Evolutionary conservation across 2,329 filamentous ascomycete species (phyloP).

Genomic region (Fusarium dimerum): DNA sequence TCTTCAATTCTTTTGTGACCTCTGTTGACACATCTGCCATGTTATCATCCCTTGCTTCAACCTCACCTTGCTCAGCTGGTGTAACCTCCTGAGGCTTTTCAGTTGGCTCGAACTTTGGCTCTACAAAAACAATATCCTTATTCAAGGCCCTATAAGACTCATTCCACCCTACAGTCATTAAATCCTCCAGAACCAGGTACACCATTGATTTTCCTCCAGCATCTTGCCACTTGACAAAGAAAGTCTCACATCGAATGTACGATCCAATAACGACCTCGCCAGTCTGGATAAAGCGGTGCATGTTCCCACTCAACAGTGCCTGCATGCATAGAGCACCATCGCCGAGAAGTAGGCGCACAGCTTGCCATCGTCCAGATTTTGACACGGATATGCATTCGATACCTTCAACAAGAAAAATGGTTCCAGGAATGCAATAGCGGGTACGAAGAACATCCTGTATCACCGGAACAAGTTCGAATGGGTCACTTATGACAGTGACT

Average conservation of each 20-base stretch:
- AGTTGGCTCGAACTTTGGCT: neutral
- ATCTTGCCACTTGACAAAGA: constrained; percentile 36
- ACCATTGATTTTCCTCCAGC: constrained; percentile 33
- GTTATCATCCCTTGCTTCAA: neutral
- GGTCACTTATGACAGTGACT: constrained; percentile 25
- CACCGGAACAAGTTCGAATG: constrained; percentile 38
- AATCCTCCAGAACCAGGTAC: constrained; percentile 47
- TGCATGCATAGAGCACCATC: constrained; percentile 58
- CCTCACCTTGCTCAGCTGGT: neutral
- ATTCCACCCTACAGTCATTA: constrained; percentile 51
- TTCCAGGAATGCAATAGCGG: constrained; percentile 47
- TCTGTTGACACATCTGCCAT: neutral
- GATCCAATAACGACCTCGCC: constrained; percentile 49
- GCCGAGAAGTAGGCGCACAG: constrained; percentile 50
- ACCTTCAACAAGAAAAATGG: constrained; percentile 52
- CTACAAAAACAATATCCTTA: constrained; percentile 2
- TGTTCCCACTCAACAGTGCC: constrained; percentile 46
- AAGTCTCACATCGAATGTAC: constrained; percentile 49
- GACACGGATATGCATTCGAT: constrained; percentile 42
- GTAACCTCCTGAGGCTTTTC: neutral
- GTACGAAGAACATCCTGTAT: constrained; percentile 52
- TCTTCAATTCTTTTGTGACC: neutral
- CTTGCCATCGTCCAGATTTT: constrained; percentile 40
- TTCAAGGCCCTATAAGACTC: constrained; percentile 36
- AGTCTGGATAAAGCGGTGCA: constrained; percentile 50